Evolutionary conservation across 805 yeast genomes (phyloP).

Genomic region (Metschnikowia noctiluminum): DNA sequence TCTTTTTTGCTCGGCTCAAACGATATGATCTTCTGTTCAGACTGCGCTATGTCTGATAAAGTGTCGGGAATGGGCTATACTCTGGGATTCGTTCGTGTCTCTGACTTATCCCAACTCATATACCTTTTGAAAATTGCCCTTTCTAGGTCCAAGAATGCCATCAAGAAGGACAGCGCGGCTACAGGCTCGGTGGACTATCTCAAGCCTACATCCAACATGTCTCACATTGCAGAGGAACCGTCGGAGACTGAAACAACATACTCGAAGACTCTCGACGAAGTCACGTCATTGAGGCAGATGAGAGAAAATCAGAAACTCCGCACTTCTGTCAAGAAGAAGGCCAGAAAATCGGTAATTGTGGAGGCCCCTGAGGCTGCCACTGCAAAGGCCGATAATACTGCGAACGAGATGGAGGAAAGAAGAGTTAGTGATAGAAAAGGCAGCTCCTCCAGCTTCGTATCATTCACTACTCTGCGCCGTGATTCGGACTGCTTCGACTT

Average conservation of each 20-base stretch:
- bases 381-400: conserved; percentile 28
- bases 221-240: conserved; percentile 18
- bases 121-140: conserved; percentile 82
- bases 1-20: conserved; percentile 16
- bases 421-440: conserved; percentile 17
- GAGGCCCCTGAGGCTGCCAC: conserved; percentile 56
- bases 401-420: conserved; percentile 20
- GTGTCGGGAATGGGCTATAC: conserved; percentile 27
- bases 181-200: conserved; percentile 1
- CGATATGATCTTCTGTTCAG: conserved; percentile 49
- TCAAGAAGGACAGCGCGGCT: conserved; percentile 29
- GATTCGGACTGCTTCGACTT: conserved; percentile 29
- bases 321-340: conserved; percentile 53
- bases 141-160: conserved; percentile 63
- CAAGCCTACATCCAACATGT: conserved; percentile 11
- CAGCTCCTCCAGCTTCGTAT: conserved; percentile 26
- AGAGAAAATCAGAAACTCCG: conserved; percentile 62
- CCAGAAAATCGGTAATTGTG: conserved; percentile 62
- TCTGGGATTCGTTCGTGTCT: conserved; percentile 56
- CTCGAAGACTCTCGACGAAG: conserved; percentile 68
- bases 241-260: conserved; percentile 47
- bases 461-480: conserved; percentile 21
- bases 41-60: conserved; percentile 50
- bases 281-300: conserved; percentile 69
- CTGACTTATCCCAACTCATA: conserved; percentile 69